These are phyloP conservation scores for Olyra latifolia DNA, from an alignment of 176 grass and related monocot genomes.

Conservation along the genomic window DNA sequence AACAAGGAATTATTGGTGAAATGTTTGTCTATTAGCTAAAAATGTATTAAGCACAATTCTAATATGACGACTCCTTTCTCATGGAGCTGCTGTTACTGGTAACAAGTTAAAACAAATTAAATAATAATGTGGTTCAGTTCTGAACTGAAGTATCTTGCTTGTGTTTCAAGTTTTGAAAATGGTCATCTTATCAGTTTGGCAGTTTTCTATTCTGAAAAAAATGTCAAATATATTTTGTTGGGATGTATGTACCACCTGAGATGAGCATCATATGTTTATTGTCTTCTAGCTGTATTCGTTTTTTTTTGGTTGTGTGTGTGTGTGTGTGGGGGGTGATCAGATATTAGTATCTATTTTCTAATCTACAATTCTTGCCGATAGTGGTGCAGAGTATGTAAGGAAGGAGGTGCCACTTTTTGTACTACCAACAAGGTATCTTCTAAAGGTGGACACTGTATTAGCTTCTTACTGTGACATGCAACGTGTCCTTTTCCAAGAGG, in stretches of 20 bases:
- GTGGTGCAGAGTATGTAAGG: conserved; percentile 88
- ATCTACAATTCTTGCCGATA: conserved; percentile 43
- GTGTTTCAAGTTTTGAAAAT: not conserved
- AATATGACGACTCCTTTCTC: not conserved
- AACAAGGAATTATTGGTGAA: not conserved
- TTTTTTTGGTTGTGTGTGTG: too few relatives aligned
- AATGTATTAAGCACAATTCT: not conserved
- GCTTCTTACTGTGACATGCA: conserved; percentile 81
- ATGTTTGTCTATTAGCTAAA: not conserved
- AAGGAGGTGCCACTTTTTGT: conserved; percentile 77
- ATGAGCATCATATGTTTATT: not conserved
- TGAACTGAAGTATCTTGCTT: not conserved
- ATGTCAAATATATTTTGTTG: not conserved
- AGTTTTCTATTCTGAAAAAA: conserved; percentile 16
- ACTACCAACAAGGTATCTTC: conserved; percentile 65
- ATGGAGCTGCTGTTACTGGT: not conserved
- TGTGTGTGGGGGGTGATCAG: not conserved
- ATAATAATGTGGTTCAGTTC: not conserved
- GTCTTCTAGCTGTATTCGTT: not conserved
- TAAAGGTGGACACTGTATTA: conserved; percentile 74
- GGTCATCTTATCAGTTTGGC: not conserved
- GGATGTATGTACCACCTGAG: not conserved
- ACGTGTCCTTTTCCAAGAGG: conserved; percentile 88
- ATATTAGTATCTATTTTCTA: conserved; percentile 40
- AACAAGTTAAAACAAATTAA: not conserved